These are phyloP conservation scores for Pyracantha coccinea DNA, from an alignment of 331 rosid species.

Conservation along the genomic window DNA sequence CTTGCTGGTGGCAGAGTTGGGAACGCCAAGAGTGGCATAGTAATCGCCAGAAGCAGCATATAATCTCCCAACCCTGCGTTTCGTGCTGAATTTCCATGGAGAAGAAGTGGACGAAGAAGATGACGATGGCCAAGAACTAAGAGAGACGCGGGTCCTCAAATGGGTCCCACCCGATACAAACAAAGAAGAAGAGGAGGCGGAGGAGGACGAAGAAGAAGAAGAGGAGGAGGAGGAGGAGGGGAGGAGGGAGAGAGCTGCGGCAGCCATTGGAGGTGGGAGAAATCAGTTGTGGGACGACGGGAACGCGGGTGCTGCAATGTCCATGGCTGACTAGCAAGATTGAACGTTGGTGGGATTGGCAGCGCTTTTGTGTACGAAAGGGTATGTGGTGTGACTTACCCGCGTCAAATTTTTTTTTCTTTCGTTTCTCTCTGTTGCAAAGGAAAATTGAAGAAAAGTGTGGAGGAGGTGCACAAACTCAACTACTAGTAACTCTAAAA, in stretches of 20 bases:
- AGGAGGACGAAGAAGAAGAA: not conserved
- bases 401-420: not conserved
- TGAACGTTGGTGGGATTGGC: not conserved
- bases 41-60: slow-evolving; percentile 72
- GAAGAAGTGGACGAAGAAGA: slow-evolving; percentile 14
- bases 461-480: no score
- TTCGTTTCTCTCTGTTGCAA: no score
- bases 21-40: slow-evolving; percentile 75
- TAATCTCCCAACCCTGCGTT: slow-evolving; percentile 38
- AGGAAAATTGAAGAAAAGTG: no score
- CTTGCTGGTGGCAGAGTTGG: slow-evolving; percentile 68
- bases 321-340: slow-evolving; percentile 2
- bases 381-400: slow-evolving; percentile 17
- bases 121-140: not conserved
- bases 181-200: slow-evolving; percentile 23
- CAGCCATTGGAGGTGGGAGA: slow-evolving; percentile 40
- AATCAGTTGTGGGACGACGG: not conserved
- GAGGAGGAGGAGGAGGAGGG: slow-evolving; percentile 26
- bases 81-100: slow-evolving; percentile 17
- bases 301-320: not conserved
- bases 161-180: slow-evolving; percentile 41
- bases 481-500: no score
- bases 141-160: slow-evolving; percentile 32
- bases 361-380: not conserved
- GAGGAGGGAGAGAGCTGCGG: slow-evolving; percentile 41